Conservation (phyloP, 768 basidiomycete genomes). For the Serendipita vermifera region DNA sequence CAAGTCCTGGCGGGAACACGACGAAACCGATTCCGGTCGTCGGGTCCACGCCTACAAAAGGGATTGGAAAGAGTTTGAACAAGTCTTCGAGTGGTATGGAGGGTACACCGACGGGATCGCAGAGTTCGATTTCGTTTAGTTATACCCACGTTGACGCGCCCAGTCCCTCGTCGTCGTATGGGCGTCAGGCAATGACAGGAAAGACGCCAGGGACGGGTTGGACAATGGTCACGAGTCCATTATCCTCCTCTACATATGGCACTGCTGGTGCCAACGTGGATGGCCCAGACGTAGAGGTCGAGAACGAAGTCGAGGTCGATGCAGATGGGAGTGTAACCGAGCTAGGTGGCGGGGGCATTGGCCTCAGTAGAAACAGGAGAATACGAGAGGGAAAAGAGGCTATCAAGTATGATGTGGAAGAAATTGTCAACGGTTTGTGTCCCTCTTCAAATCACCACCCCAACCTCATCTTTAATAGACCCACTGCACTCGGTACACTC, state of each 20-base stretch:
- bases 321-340: conserved; percentile 25
- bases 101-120: conserved; percentile 9
- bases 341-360: conserved; percentile 58
- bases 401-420: conserved; percentile 55
- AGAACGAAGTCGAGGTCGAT: conserved; percentile 21
- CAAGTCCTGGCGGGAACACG: conserved; percentile 19
- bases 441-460: conserved; percentile 5
- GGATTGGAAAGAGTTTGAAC: conserved; percentile 28
- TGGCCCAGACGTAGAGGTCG: conserved; percentile 18
- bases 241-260: conserved; percentile 13
- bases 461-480: conserved; percentile 12
- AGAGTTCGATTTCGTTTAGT: conserved; percentile 47
- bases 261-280: conserved; percentile 19
- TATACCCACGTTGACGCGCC: conserved; percentile 71
- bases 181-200: conserved; percentile 32
- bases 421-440: conserved; percentile 60
- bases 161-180: conserved; percentile 30
- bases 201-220: conserved; percentile 36
- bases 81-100: conserved; percentile 37
- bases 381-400: conserved; percentile 43
- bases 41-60: conserved; percentile 45
- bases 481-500: conserved; percentile 19
- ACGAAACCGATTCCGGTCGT: conserved; percentile 25
- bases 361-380: conserved; percentile 57
- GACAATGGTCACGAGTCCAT: conserved; percentile 54